These are phyloP conservation scores for Tolypocladium nubicola DNA, from an alignment of 2,329 filamentous ascomycete genomes.

Conservation along the genomic window DNA sequence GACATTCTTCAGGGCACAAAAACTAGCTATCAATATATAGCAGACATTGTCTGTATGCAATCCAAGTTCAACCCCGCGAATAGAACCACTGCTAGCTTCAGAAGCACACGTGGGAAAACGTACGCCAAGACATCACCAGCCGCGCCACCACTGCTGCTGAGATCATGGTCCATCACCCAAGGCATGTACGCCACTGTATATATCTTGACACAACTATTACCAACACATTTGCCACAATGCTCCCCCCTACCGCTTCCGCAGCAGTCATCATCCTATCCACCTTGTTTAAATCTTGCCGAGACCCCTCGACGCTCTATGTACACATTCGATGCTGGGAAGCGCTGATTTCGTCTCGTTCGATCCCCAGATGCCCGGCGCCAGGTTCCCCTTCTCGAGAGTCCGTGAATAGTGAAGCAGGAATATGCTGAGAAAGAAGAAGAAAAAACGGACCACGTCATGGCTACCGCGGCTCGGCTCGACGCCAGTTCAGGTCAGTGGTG, in stretches of 20 bases:
- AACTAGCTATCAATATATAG: background rate
- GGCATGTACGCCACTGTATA: background rate
- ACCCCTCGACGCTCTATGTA: background rate
- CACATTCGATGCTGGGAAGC: background rate
- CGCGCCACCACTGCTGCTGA: background rate
- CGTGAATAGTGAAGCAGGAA: background rate
- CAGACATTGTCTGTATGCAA: background rate
- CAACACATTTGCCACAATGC: background rate
- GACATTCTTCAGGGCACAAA: background rate
- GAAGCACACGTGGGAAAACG: background rate
- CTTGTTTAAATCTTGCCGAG: background rate
- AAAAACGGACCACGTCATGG: background rate
- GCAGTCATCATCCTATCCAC: background rate
- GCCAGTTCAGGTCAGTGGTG: background rate
- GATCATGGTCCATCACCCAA: background rate
- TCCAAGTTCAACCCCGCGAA: background rate
- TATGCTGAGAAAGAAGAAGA: background rate
- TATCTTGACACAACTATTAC: background rate
- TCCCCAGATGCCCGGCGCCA: background rate
- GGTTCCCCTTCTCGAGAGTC: background rate
- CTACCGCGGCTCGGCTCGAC: background rate
- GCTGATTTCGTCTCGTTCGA: background rate
- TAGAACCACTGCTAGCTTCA: background rate
- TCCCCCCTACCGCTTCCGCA: background rate
- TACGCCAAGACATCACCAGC: background rate